Evolutionary conservation across 2,329 filamentous ascomycete genomes (phyloP).

Genomic region (Blumeria hordei): DNA sequence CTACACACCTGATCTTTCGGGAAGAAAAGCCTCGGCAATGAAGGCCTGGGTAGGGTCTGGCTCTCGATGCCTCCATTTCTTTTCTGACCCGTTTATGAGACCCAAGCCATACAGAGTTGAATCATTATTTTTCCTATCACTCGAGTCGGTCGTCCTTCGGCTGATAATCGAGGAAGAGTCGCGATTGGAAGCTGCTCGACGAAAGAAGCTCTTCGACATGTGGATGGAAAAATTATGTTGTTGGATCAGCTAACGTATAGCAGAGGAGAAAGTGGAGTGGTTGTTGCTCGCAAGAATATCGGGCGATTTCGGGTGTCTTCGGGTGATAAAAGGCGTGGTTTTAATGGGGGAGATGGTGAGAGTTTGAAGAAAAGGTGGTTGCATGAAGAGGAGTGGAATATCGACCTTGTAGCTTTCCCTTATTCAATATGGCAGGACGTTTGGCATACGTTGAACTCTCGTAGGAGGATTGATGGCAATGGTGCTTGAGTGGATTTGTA

Average conservation of each 20-base stretch:
- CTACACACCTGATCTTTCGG: conserved; percentile 12
- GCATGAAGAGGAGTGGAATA: background rate
- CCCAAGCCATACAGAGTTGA: conserved; percentile 15
- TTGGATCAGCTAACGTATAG: background rate
- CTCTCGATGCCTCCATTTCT: conserved; percentile 11
- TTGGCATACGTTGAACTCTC: too few relatives aligned
- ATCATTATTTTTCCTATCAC: conserved; percentile 10
- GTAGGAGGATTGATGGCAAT: too few relatives aligned
- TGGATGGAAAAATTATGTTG: background rate
- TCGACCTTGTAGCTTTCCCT: background rate
- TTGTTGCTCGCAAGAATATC: background rate
- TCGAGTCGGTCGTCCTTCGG: background rate
- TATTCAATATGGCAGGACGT: too few relatives aligned
- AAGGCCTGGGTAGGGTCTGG: conserved; percentile 10
- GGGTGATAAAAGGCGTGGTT: background rate
- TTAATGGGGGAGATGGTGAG: background rate
- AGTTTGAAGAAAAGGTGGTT: background rate
- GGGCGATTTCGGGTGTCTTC: background rate
- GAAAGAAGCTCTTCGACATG: conserved; percentile 12
- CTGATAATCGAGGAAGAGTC: background rate
- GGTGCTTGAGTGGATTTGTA: too few relatives aligned
- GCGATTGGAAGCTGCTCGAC: conserved; percentile 5
- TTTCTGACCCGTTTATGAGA: conserved; percentile 11
- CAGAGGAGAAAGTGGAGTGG: background rate
- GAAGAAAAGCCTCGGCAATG: background rate